A percentile compares a stretch with the other conserved stretches of the same genome.
These are phyloP conservation scores for Trichoderma endophyticum DNA, from an alignment of 2,329 filamentous ascomycete species.

Conservation along the genomic window DNA sequence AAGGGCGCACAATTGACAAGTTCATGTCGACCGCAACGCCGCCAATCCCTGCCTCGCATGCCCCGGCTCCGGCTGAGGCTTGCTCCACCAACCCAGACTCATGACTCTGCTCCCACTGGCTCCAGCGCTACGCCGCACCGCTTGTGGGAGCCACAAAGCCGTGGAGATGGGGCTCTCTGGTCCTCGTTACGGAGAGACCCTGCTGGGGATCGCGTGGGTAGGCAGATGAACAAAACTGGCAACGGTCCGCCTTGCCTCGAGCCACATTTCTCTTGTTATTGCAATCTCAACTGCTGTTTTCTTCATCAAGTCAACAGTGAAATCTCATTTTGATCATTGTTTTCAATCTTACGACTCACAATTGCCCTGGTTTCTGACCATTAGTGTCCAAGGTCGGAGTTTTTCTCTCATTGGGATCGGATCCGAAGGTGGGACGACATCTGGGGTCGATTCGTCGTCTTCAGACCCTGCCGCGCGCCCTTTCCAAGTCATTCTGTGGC, in stretches of 20 bases:
- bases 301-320: background rate
- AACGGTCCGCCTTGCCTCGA: constrained; percentile 14
- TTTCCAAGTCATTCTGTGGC: constrained; percentile 8
- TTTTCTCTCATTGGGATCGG: background rate
- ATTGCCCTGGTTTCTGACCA: background rate
- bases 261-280: background rate
- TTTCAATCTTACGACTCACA: background rate
- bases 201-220: constrained; percentile 15
- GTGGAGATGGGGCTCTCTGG: constrained; percentile 3
- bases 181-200: background rate
- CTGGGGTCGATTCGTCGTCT: background rate
- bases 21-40: constrained; percentile 1
- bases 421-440: constrained; percentile 8
- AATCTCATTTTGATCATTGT: background rate
- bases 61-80: constrained; percentile 19
- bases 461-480: constrained; percentile 14
- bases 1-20: constrained; percentile 40
- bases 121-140: constrained; percentile 18
- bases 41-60: constrained; percentile 17
- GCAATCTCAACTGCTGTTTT: background rate
- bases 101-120: constrained; percentile 19
- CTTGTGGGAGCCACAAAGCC: constrained; percentile 12
- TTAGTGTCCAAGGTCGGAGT: background rate
- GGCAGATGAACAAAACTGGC: constrained; percentile 18
- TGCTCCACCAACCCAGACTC: constrained; percentile 12